These are phyloP conservation scores for Aspergillus nidulans DNA, from an alignment of 495 filamentous ascomycete genomes.

Conservation along the genomic window DNA sequence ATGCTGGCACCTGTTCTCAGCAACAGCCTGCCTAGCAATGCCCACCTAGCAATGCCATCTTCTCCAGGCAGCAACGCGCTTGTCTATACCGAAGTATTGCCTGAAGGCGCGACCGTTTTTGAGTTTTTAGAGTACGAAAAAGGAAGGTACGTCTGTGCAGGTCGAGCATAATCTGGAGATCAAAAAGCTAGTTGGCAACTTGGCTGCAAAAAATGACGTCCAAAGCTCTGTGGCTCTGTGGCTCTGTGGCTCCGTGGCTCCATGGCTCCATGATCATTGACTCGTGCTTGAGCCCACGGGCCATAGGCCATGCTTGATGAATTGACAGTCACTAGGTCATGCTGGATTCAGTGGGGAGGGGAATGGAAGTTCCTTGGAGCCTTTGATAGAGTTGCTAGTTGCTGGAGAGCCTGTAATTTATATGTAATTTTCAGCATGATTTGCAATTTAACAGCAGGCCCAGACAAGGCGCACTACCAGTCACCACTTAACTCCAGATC, in stretches of 20 bases:
- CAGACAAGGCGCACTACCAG: constrained; percentile 5
- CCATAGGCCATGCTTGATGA: no score
- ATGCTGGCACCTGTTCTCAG: no score
- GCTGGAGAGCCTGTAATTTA: background rate
- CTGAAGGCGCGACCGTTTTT: background rate
- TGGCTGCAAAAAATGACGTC: background rate
- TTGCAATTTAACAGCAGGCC: background rate
- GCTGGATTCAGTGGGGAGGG: no score
- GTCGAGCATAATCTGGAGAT: no score
- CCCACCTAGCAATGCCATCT: background rate
- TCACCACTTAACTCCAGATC: constrained; percentile 13
- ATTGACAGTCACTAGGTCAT: no score
- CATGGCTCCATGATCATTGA: background rate
- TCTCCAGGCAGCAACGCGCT: background rate
- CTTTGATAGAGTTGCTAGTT: no score
- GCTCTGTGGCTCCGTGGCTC: background rate
- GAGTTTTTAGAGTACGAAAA: background rate
- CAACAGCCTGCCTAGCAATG: no score
- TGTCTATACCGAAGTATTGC: background rate
- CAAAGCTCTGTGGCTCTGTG: background rate
- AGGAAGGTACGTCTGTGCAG: constrained; percentile 7
- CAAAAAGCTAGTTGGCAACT: no score
- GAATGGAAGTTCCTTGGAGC: no score
- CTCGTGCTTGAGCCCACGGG: background rate
- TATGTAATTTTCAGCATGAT: background rate